Evolutionary conservation across 1,284 basidiomycete species (phyloP).

Genomic region (Sporisorium reilianum): DNA sequence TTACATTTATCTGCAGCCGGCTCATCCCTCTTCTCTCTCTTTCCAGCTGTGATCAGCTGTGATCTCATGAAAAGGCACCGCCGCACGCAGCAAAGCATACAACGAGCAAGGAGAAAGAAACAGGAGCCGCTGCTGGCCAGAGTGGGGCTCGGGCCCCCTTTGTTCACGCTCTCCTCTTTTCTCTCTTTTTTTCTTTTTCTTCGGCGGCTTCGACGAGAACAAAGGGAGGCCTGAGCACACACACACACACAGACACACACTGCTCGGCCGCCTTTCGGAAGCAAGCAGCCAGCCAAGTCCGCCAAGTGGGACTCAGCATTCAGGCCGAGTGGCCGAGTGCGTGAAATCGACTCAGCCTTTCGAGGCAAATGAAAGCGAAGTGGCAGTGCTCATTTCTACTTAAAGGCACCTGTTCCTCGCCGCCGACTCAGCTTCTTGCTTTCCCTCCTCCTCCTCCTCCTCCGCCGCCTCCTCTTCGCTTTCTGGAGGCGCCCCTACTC

Average conservation of each 20-base stretch:
- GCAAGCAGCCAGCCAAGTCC: not conserved
- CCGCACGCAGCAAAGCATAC: not conserved
- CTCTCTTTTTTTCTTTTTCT: not conserved
- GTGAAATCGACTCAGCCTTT: constrained; percentile 3
- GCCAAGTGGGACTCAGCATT: not conserved
- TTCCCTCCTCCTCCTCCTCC: not conserved
- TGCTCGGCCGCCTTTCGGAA: not conserved
- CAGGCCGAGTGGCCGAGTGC: not conserved
- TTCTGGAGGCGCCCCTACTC: not conserved
- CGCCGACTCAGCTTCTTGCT: constrained; percentile 1
- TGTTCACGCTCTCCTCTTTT: not conserved
- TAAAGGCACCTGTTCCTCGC: not conserved
- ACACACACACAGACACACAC: no score
- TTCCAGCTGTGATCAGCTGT: no score
- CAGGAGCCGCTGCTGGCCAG: not conserved
- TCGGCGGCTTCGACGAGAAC: not conserved
- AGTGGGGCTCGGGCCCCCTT: not conserved
- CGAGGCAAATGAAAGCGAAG: not conserved
- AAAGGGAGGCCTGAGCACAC: constrained; percentile 6
- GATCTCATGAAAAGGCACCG: not conserved
- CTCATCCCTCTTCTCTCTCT: not conserved
- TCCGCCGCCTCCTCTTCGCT: not conserved
- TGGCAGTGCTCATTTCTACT: not conserved
- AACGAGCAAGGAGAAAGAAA: not conserved
- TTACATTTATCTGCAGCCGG: not conserved